Base-by-base conservation (phyloP, 2,329 filamentous ascomycete genomes). In the Capronia americana region DNA sequence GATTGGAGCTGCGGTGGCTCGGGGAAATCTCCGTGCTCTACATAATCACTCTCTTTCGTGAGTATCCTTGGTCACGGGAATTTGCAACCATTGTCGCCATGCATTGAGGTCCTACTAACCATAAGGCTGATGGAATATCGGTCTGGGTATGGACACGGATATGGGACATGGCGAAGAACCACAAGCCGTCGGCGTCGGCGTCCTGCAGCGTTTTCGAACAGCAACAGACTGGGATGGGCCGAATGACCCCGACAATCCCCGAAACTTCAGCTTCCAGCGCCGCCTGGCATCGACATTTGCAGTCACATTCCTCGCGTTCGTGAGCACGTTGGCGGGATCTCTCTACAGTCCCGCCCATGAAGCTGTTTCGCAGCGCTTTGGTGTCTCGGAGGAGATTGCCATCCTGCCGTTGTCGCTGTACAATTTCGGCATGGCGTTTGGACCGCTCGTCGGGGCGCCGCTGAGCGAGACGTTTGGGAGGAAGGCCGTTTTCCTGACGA, bases 291-390 rank as follows among this genome's bases (percentile, higher is more conserved):
- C 69, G 14, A 69, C 70, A n/a, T 63, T 69, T 34, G 67, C 63
- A 4, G 66, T 70, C n/a, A 70, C 66, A 5, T 65, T 70, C 46
- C 58, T 72, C 11, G 69, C 66, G 10, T 68, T 69, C 54, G 66
- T 68, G 26, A 72, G 68, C 58, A 67, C 69, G 1, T 24, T 72
- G 11, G 69, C 66, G 5, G 69, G 66, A 4, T 76, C 76, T 2
- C 73, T 77, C 14, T 78, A 77, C 64, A 73, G 75, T 2, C 74
- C 76, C 0, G 72, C 72, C 28, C 85, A 85, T 24, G 75, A 77
- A 2, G 86, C 90, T 72, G 87, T 91, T 51, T 86, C 87, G 55
- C 75, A 64, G 23, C 23, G 55, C 7, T 74, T 74, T 53, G 51
- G 67, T 10, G 63, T 72, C n/a, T 69, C 70, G 3, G 62, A 68